These are phyloP conservation scores for Apiospora hydei DNA, from an alignment of 2,329 filamentous ascomycete genomes.

Conservation along the genomic window DNA sequence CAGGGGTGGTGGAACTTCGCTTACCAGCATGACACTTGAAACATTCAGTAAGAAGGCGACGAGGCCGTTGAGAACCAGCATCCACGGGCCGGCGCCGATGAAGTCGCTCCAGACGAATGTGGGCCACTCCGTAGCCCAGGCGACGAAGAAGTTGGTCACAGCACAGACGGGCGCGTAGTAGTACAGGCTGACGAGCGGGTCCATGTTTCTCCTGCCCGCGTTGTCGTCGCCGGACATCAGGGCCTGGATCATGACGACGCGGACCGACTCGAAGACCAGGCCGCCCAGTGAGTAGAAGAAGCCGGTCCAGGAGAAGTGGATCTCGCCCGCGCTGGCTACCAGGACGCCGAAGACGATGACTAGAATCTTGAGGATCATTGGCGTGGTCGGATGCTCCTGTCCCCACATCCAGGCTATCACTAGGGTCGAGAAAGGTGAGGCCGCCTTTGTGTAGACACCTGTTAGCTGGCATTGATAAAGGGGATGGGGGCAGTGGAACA, in stretches of 20 bases:
- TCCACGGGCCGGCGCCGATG: conserved; percentile 72
- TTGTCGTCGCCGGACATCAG: conserved; percentile 71
- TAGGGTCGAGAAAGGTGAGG: conserved; percentile 71
- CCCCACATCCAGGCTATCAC: conserved; percentile 69
- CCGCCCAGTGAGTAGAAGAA: conserved; percentile 76
- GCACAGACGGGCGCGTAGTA: conserved; percentile 89
- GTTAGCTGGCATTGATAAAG: not conserved
- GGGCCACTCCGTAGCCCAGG: conserved; percentile 29
- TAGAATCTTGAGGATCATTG: conserved; percentile 55
- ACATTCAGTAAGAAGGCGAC: conserved; percentile 84
- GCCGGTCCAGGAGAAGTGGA: conserved; percentile 71
- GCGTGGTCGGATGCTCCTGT: conserved; percentile 54
- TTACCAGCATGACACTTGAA: conserved; percentile 84
- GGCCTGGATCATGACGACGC: conserved; percentile 85
- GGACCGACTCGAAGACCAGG: conserved; percentile 81
- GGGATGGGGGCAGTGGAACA: conserved; percentile 34
- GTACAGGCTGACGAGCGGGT: conserved; percentile 86
- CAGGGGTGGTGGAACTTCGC: conserved; percentile 40
- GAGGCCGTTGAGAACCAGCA: conserved; percentile 76
- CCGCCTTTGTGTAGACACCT: conserved; percentile 52
- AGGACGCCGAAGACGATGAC: conserved; percentile 61
- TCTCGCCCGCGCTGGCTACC: conserved; percentile 67
- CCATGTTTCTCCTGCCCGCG: conserved; percentile 68
- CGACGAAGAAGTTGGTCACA: conserved; percentile 76
- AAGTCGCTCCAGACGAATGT: conserved; percentile 57